Conservation (phyloP, 768 basidiomycete species). For the Termitomyces titanicus region DNA sequence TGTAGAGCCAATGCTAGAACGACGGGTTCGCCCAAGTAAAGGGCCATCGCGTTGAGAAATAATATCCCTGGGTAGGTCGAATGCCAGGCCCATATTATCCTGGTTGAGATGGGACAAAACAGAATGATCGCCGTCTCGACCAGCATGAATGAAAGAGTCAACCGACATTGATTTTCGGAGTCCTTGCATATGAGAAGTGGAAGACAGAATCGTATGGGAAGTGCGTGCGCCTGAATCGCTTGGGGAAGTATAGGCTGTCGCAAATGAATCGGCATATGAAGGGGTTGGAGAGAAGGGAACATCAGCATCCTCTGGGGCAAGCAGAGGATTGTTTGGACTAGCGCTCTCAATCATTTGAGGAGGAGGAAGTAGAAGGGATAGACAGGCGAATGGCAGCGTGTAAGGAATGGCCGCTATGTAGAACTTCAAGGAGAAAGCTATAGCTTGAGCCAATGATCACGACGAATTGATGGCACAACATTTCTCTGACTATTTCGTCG, state of each 20-base stretch:
- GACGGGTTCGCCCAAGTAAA: conserved; percentile 45
- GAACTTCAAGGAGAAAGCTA: background rate
- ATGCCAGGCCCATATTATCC: conserved; percentile 30
- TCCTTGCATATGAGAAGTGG: conserved; percentile 30
- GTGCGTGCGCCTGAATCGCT: conserved; percentile 19
- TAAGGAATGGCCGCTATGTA: background rate
- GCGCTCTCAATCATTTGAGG: background rate
- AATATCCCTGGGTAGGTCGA: conserved; percentile 28
- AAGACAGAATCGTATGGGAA: conserved; percentile 21
- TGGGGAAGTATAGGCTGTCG: conserved; percentile 40
- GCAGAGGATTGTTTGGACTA: background rate
- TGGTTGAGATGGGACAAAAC: conserved; percentile 34
- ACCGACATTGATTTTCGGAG: conserved; percentile 76
- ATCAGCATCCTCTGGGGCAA: conserved; percentile 5
- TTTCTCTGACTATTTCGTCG: conserved; percentile 1
- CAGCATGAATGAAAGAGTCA: conserved; percentile 63
- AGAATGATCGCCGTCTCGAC: conserved; percentile 30
- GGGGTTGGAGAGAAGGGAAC: conserved; percentile 25
- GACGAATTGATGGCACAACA: background rate
- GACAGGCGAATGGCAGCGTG: background rate
- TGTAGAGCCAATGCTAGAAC: conserved; percentile 50
- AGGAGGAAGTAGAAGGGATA: background rate
- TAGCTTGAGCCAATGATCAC: background rate
- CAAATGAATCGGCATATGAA: conserved; percentile 38
- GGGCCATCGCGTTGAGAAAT: conserved; percentile 19